Evolutionary conservation across 768 basidiomycete species (phyloP).

Genomic region (Podaxis rugospora): DNA sequence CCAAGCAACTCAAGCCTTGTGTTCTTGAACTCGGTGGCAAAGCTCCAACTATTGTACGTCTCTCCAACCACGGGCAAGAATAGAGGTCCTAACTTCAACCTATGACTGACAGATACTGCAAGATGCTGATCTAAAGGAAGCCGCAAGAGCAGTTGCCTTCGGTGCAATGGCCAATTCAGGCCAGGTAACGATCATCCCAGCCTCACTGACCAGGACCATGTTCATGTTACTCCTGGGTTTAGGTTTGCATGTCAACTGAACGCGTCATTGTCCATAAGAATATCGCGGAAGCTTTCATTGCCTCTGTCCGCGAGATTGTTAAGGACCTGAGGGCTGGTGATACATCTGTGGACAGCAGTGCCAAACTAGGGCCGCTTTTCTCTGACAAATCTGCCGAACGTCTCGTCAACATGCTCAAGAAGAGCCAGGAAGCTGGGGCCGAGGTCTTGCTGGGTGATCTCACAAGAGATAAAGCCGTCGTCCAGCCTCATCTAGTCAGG

Average conservation of each 20-base stretch:
- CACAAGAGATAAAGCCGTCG: constrained; percentile 30
- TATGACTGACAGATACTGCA: constrained; percentile 35
- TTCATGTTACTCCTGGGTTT: not conserved
- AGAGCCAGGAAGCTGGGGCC: constrained; percentile 42
- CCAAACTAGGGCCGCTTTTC: constrained; percentile 37
- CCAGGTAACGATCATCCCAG: constrained; percentile 18
- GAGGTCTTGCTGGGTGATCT: constrained; percentile 41
- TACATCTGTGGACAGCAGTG: constrained; percentile 21
- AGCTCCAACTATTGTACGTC: constrained; percentile 44
- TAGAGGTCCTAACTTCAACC: not conserved
- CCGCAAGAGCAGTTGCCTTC: constrained; percentile 43
- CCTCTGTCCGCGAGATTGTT: constrained; percentile 27
- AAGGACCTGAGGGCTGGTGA: constrained; percentile 36
- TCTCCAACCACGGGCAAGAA: not conserved
- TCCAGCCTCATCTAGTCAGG: constrained; percentile 49
- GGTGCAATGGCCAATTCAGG: constrained; percentile 45
- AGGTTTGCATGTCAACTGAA: constrained; percentile 58
- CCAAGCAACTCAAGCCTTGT: constrained; percentile 51
- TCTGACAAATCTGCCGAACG: constrained; percentile 40
- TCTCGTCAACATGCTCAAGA: constrained; percentile 37
- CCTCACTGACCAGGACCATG: too few relatives aligned
- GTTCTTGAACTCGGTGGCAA: constrained; percentile 56
- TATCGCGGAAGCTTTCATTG: constrained; percentile 31
- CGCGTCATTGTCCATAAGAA: constrained; percentile 48
- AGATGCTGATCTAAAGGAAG: constrained; percentile 49